Percentiles rank a stretch among this genome's conserved stretches.
phyloP scores from a whole-genome alignment of 257 asterid genomes.

The Craterostigma plantagineum region DNA sequence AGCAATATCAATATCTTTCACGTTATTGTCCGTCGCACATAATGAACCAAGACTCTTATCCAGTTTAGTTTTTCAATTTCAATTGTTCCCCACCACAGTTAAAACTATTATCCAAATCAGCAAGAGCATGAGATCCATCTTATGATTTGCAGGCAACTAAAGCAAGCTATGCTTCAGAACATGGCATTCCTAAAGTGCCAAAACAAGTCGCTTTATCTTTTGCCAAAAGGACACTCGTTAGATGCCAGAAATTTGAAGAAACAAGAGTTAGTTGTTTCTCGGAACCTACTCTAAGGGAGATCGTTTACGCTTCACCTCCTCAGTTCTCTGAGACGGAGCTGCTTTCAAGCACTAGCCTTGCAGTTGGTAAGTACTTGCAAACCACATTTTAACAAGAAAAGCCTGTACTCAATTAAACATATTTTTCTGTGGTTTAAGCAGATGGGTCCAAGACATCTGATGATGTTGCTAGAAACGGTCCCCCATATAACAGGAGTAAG shows the following conservation, averaged over 20 bases:
- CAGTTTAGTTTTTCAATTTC: too few relatives aligned
- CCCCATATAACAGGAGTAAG: constrained; percentile 62
- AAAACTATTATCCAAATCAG: too few relatives aligned
- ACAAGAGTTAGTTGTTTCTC: constrained; percentile 66
- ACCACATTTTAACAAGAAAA: not conserved
- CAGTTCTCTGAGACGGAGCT: constrained; percentile 32
- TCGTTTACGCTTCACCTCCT: constrained; percentile 61
- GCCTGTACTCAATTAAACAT: not conserved
- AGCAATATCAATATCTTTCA: not conserved
- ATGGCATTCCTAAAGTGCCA: constrained; percentile 74
- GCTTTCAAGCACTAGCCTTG: constrained; percentile 21
- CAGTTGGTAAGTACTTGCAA: constrained; percentile 20
- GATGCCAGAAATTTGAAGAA: constrained; percentile 60
- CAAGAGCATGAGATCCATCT: constrained; percentile 8
- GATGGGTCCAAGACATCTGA: not conserved
- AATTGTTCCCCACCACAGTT: too few relatives aligned
- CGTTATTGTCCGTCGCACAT: too few relatives aligned
- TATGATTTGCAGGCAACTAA: constrained; percentile 85
- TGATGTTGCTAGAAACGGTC: constrained; percentile 23
- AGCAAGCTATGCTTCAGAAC: constrained; percentile 65
- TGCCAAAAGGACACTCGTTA: constrained; percentile 61
- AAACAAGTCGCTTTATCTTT: constrained; percentile 66
- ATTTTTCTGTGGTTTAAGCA: not conserved
- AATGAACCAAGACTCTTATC: too few relatives aligned
- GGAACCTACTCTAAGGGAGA: constrained; percentile 56